Conservation (phyloP, 2,329 filamentous ascomycete species). For the Fonsecaea nubica region DNA sequence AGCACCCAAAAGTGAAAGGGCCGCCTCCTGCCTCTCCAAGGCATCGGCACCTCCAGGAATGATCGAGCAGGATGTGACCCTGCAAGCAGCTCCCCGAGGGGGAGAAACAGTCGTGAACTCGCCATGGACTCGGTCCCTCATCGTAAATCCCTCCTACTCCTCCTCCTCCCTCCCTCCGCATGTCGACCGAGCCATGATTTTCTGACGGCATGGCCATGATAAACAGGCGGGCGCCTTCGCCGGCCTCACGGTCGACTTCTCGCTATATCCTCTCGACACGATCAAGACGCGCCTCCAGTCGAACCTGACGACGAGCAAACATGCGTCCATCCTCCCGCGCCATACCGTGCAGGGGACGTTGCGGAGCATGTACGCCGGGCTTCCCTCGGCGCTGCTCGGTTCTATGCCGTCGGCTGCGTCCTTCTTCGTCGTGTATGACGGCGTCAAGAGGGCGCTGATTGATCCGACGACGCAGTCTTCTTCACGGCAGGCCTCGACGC, state of each 20-base stretch:
- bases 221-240: slow-evolving; percentile 81
- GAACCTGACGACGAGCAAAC: slow-evolving; percentile 69
- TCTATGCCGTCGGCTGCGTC: slow-evolving; percentile 92
- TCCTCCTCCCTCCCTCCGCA: slow-evolving; percentile 40
- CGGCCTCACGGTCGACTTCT: slow-evolving; percentile 94
- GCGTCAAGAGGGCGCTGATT: slow-evolving; percentile 65
- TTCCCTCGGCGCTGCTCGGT: slow-evolving; percentile 86
- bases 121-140: slow-evolving; percentile 53
- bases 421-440: slow-evolving; percentile 96
- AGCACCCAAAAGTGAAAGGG: not conserved
- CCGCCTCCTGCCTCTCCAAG: not conserved
- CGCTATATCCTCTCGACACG: slow-evolving; percentile 96
- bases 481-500: slow-evolving; percentile 54
- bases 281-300: slow-evolving; percentile 97
- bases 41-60: slow-evolving; percentile 23
- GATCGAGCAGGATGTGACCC: slow-evolving; percentile 35
- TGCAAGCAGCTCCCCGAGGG: slow-evolving; percentile 23
- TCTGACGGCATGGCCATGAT: slow-evolving; percentile 20
- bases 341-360: slow-evolving; percentile 78
- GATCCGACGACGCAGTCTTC: slow-evolving; percentile 43
- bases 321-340: slow-evolving; percentile 45
- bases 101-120: slow-evolving; percentile 46
- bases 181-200: not conserved
- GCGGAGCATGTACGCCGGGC: slow-evolving; percentile 87
- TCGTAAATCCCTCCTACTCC: slow-evolving; percentile 41